These are phyloP conservation scores for Hypoxylon sp. DNA, from an alignment of 2,329 filamentous ascomycete genomes.

Conservation along the genomic window DNA sequence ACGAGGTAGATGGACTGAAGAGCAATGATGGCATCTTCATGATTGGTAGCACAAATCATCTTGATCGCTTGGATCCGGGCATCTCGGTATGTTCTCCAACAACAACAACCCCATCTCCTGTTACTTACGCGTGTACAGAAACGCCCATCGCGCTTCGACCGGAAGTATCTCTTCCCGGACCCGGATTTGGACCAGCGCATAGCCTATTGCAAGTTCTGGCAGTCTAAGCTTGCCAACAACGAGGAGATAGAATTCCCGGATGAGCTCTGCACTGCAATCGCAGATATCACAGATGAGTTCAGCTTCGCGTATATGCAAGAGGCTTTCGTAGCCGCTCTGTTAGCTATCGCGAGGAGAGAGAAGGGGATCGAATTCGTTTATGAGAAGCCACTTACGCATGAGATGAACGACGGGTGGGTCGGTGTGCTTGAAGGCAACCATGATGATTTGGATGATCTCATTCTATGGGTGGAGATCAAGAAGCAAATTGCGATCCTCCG, in stretches of 20 bases:
- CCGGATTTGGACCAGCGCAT: conserved; percentile 68
- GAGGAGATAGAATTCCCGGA: conserved; percentile 73
- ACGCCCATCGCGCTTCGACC: conserved; percentile 75
- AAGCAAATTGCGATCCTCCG: conserved; percentile 73
- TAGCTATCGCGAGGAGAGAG: conserved; percentile 67
- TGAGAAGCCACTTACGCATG: conserved; percentile 53
- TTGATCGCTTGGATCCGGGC: conserved; percentile 77
- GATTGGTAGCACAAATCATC: conserved; percentile 75
- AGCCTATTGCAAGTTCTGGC: conserved; percentile 75
- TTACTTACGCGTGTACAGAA: conserved; percentile 59
- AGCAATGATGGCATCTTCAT: conserved; percentile 81
- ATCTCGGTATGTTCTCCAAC: conserved; percentile 62
- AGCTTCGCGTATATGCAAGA: conserved; percentile 80
- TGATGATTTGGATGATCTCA: conserved; percentile 63
- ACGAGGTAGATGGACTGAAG: conserved; percentile 79
- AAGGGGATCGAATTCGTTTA: conserved; percentile 35
- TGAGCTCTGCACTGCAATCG: conserved; percentile 70
- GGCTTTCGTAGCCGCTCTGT: conserved; percentile 74
- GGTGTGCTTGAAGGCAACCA: conserved; percentile 52
- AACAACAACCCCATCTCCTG: not conserved
- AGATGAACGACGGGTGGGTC: conserved; percentile 58
- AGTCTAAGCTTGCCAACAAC: conserved; percentile 69
- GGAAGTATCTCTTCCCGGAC: conserved; percentile 76
- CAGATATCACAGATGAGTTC: conserved; percentile 74
- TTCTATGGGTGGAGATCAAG: conserved; percentile 74